A percentile compares a stretch with the other conserved stretches of the same genome.
Conservation (phyloP, 768 basidiomycete genomes). For the Podaxis sp. region DNA sequence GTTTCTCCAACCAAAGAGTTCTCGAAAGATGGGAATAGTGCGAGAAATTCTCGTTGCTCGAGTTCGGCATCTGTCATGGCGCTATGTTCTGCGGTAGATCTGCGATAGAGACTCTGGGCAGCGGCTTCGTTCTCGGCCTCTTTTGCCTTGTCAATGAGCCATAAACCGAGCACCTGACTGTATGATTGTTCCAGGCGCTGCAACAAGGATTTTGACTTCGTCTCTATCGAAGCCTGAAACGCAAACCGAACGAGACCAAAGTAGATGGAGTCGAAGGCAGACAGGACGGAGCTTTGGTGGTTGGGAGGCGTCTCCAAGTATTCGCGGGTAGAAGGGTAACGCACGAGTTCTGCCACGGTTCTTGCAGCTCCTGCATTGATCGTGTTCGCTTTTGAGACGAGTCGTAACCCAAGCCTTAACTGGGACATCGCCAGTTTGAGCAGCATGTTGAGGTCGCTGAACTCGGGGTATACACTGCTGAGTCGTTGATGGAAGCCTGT, state of each 20-base stretch:
- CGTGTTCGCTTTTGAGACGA: constrained; percentile 22
- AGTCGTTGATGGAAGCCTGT: constrained; percentile 76
- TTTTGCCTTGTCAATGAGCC: constrained; percentile 78
- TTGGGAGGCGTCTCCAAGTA: not conserved
- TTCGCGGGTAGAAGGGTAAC: constrained; percentile 50
- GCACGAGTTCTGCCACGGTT: constrained; percentile 34
- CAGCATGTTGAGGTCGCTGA: constrained; percentile 66
- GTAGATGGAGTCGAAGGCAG: constrained; percentile 42
- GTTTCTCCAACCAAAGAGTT: constrained; percentile 40
- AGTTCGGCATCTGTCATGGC: constrained; percentile 65
- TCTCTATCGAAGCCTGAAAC: constrained; percentile 43
- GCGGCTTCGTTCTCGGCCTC: constrained; percentile 62
- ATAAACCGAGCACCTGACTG: constrained; percentile 73
- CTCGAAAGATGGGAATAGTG: constrained; percentile 85
- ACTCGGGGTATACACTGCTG: constrained; percentile 62
- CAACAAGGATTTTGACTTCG: constrained; percentile 29
- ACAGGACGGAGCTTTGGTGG: constrained; percentile 24
- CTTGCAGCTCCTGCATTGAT: constrained; percentile 21
- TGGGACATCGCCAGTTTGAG: constrained; percentile 65
- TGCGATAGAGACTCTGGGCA: constrained; percentile 75
- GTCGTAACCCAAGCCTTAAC: constrained; percentile 69
- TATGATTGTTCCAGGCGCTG: constrained; percentile 49
- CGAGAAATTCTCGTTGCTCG: constrained; percentile 81
- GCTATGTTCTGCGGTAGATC: constrained; percentile 49
- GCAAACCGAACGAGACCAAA: constrained; percentile 47